Evolutionary conservation across 148 eudicot genomes (phyloP), one percentile per base, ranked within the genome.

Genomic region (Limonium bicolor): DNA sequence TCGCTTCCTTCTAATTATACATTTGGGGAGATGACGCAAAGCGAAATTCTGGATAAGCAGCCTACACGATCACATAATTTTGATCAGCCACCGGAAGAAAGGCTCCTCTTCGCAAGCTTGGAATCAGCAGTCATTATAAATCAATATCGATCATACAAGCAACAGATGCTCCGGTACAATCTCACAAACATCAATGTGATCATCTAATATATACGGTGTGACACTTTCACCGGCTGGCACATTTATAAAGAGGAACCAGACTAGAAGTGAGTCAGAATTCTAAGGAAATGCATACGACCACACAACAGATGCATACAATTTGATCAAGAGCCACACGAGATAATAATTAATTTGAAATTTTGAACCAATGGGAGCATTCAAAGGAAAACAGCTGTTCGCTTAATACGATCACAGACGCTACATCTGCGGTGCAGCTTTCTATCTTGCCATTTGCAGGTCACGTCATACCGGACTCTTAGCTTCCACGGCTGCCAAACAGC

Each of bases 1-100:
- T n/a, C n/a, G n/a, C n/a, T n/a, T n/a, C n/a, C n/a, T 51, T 58
- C 76, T 70, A 77, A 39, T 54, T 16, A 57, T 17, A 46, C 88
- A 71, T 73, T 44, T 67, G 70, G 76, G 41, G 27, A 29, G 46
- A 27, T 64, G 50, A 52, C 63, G 11, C 54, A 14, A 25, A 16
- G 26, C 47, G 55, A 70, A 51, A 55, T 11, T 10, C n/a, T n/a
- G 25, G 28, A 41, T 41, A 6, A 43, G 30, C 31, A 25, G 31
- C 48, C 47, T 43, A 43, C 48, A 43, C 2, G 23, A 34, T 31
- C 26, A 20, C 33, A 36, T 21, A 6, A 5, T 41, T 25, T 12
- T 6, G 2, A 18, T 2, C 11, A 16, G 21, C 21, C 21, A 18
- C 8, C 44, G n/a, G n/a, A n/a, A n/a, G n/a, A 40, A 17, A 16